These are phyloP conservation scores for Pseudomonodictys pantanalensis DNA, from an alignment of 495 filamentous ascomycete species.

Conservation along the genomic window DNA sequence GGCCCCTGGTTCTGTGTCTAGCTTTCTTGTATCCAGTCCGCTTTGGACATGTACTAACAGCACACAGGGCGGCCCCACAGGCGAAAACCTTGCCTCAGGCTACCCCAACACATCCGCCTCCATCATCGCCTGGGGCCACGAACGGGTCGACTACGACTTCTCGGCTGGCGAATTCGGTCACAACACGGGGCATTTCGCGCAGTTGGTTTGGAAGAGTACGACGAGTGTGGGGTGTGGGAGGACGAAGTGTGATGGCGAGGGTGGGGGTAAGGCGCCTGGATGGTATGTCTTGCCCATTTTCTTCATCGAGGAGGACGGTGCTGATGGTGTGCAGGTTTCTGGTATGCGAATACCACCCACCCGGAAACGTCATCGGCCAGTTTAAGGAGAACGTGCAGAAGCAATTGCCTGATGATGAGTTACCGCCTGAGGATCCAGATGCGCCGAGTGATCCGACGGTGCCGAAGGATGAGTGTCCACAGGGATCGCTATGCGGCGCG, in stretches of 20 bases:
- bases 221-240: slow-evolving; percentile 67
- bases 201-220: slow-evolving; percentile 76
- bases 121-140: slow-evolving; percentile 67
- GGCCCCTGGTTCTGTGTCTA: no score
- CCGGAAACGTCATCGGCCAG: slow-evolving; percentile 67
- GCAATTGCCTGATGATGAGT: background rate
- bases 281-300: no score
- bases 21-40: no score
- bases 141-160: slow-evolving; percentile 61
- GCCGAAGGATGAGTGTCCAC: slow-evolving; percentile 1
- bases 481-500: slow-evolving; percentile 2
- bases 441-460: background rate
- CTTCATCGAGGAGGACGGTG: no score
- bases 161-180: slow-evolving; percentile 50
- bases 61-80: slow-evolving; percentile 59
- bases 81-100: slow-evolving; percentile 75
- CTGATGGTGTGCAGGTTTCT: no score
- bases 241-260: slow-evolving; percentile 49
- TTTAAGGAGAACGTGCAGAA: slow-evolving; percentile 53
- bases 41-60: background rate
- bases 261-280: slow-evolving; percentile 46
- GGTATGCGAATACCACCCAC: slow-evolving; percentile 76
- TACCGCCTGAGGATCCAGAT: background rate
- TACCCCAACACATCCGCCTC: slow-evolving; percentile 58
- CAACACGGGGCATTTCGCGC: slow-evolving; percentile 79